Evolutionary conservation across 73 alveolate species (phyloP).

Genomic region (Symbiodinium natans): DNA sequence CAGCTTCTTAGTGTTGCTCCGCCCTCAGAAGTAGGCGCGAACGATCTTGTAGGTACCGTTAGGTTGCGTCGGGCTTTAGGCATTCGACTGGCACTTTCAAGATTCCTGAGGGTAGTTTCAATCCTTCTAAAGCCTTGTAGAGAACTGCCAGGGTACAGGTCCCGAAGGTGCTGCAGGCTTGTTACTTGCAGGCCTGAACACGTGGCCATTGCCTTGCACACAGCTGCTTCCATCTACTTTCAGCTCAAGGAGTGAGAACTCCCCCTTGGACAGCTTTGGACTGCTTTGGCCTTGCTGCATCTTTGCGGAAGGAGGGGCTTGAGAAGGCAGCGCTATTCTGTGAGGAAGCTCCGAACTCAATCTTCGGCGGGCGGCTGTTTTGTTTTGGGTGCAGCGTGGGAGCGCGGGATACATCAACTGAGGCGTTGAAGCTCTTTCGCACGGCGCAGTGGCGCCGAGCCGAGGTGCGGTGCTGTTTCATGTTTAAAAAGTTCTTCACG

Average conservation of each 20-base stretch:
- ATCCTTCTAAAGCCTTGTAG: no score
- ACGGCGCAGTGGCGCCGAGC: slow-evolving; percentile 82
- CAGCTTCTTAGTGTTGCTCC: no score
- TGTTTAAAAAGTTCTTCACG: no score
- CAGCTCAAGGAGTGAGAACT: slow-evolving; percentile 1
- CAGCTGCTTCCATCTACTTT: slow-evolving; percentile 71
- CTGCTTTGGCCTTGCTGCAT: neutral
- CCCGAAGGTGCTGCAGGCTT: neutral
- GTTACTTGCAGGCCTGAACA: slow-evolving; percentile 43
- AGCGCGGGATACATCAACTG: neutral
- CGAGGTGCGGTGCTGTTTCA: slow-evolving; percentile 12
- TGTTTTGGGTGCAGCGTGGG: neutral
- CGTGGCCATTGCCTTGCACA: slow-evolving; percentile 81
- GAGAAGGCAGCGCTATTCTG: slow-evolving; percentile 55
- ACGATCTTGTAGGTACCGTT: no score
- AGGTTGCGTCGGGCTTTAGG: no score
- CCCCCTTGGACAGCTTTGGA: no score
- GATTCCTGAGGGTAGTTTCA: no score
- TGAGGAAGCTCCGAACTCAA: slow-evolving; percentile 20
- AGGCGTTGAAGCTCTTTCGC: slow-evolving; percentile 67
- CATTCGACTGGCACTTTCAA: no score
- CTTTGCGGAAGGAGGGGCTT: slow-evolving; percentile 30
- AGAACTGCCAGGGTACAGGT: no score
- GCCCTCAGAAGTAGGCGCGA: no score
- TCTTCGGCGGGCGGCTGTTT: neutral